phyloP scores from a whole-genome alignment of 2,329 filamentous ascomycete genomes.

The Nemania sp. region DNA sequence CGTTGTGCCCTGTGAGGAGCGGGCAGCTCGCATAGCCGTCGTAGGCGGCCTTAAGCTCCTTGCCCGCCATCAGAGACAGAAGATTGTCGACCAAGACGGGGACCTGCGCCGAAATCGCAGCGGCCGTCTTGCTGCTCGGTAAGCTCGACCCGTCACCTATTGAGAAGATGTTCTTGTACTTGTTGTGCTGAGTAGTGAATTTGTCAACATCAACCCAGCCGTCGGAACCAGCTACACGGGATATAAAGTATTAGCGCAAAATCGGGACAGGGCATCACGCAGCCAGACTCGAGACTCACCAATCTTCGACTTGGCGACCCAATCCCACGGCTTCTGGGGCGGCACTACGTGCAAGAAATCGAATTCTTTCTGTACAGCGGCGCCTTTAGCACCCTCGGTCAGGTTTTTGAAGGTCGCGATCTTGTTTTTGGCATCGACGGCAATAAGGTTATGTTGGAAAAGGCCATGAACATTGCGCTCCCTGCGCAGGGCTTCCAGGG shows the following conservation, averaged over 20 bases:
- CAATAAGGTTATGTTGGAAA: constrained; percentile 47
- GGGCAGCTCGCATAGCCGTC: constrained; percentile 53
- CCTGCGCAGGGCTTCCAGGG: constrained; percentile 42
- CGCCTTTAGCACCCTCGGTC: constrained; percentile 37
- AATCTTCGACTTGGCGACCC: constrained; percentile 42
- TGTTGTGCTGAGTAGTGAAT: constrained; percentile 42
- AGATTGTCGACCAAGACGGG: constrained; percentile 51
- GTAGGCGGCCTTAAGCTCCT: constrained; percentile 42
- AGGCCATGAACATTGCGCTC: constrained; percentile 45
- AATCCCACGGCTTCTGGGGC: constrained; percentile 41
- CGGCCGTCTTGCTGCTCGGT: constrained; percentile 50
- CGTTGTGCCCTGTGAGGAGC: constrained; percentile 49
- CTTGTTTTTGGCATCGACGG: constrained; percentile 42
- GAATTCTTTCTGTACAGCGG: constrained; percentile 42
- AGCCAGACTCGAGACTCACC: constrained; percentile 38
- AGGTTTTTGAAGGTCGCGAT: constrained; percentile 44
- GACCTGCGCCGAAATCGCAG: constrained; percentile 50
- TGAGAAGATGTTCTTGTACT: constrained; percentile 47
- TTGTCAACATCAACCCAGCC: constrained; percentile 44
- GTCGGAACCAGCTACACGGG: constrained; percentile 51
- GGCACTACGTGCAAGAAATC: constrained; percentile 46
- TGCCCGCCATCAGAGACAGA: constrained; percentile 43
- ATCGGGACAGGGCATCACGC: not conserved
- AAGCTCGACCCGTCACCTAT: constrained; percentile 47
- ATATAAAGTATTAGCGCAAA: constrained; percentile 52